These are phyloP conservation scores for Teratosphaeria zuluensis DNA, from an alignment of 2,329 filamentous ascomycete genomes.

Conservation along the genomic window DNA sequence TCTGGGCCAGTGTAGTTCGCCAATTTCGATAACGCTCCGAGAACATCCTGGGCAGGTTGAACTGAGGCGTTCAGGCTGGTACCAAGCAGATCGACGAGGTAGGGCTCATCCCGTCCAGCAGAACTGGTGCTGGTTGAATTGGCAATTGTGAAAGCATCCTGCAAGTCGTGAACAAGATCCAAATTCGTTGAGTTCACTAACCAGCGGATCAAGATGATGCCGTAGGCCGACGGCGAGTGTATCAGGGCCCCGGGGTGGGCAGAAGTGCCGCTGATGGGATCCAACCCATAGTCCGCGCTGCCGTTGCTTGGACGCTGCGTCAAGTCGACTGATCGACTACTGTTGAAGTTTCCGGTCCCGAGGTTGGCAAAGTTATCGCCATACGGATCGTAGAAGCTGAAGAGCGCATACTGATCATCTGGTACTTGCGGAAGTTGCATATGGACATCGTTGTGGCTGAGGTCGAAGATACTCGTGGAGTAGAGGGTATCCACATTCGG, in stretches of 20 bases:
- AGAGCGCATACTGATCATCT: conserved; percentile 5
- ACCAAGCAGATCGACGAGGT: background rate
- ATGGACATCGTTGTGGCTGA: conserved; percentile 10
- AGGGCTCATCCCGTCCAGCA: background rate
- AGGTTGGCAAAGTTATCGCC: conserved; percentile 11
- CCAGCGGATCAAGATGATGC: conserved; percentile 10
- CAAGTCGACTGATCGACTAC: conserved; percentile 2
- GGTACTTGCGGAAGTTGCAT: conserved; percentile 10
- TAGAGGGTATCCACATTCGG: conserved; percentile 19
- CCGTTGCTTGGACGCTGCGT: background rate
- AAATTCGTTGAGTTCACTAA: conserved; percentile 8
- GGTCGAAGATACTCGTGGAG: conserved; percentile 10
- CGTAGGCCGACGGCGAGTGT: conserved; percentile 9
- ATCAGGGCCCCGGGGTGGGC: conserved; percentile 1
- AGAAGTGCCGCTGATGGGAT: background rate
- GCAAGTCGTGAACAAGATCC: conserved; percentile 4
- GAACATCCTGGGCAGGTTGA: conserved; percentile 6
- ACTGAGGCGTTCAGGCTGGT: background rate
- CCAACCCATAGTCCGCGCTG: background rate
- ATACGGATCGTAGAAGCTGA: conserved; percentile 10
- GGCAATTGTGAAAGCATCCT: background rate
- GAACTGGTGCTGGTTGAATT: background rate
- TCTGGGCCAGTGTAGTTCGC: background rate
- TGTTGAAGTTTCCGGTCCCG: conserved; percentile 4
- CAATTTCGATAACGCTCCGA: conserved; percentile 5